phyloP scores from a whole-genome alignment of 1,284 basidiomycete species.

The Bjerkandera adusta region DNA sequence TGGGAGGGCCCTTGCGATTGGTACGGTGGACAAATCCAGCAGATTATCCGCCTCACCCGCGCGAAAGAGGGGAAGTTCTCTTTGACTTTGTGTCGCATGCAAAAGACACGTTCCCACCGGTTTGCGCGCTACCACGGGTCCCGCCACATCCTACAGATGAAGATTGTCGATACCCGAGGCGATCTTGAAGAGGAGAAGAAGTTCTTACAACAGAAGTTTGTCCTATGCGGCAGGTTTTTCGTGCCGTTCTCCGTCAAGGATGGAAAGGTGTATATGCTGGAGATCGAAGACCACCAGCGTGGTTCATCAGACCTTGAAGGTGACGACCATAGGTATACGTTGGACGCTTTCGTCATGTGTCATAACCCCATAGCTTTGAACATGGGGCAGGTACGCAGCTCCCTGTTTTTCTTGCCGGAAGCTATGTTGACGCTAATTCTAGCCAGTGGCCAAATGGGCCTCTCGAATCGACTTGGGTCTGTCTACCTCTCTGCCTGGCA shows the following conservation, averaged over 20 bases:
- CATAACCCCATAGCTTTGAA: conserved; percentile 62
- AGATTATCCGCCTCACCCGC: conserved; percentile 42
- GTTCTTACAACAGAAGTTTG: conserved; percentile 47
- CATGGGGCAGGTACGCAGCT: conserved; percentile 46
- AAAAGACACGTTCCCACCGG: conserved; percentile 58
- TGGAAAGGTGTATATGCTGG: conserved; percentile 53
- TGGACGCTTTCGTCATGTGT: conserved; percentile 53
- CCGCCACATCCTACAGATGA: conserved; percentile 55
- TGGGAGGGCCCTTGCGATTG: conserved; percentile 51
- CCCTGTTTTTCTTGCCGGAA: background rate
- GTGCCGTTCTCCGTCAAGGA: conserved; percentile 63
- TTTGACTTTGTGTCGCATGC: conserved; percentile 51
- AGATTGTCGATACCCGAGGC: conserved; percentile 40
- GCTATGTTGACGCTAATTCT: conserved; percentile 4
- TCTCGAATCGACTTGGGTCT: conserved; percentile 63
- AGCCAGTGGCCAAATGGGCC: conserved; percentile 68
- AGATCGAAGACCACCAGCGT: conserved; percentile 47
- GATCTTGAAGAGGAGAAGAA: conserved; percentile 29
- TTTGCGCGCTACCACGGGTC: conserved; percentile 65
- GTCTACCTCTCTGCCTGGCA: conserved; percentile 61
- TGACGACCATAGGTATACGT: conserved; percentile 45
- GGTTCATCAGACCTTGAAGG: conserved; percentile 30
- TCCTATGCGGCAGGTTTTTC: conserved; percentile 62
- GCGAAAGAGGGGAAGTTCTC: conserved; percentile 21
- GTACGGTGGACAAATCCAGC: conserved; percentile 69